These are phyloP conservation scores for Raffaelea deltoideospora DNA, from an alignment of 2,329 filamentous ascomycete genomes.

Conservation along the genomic window DNA sequence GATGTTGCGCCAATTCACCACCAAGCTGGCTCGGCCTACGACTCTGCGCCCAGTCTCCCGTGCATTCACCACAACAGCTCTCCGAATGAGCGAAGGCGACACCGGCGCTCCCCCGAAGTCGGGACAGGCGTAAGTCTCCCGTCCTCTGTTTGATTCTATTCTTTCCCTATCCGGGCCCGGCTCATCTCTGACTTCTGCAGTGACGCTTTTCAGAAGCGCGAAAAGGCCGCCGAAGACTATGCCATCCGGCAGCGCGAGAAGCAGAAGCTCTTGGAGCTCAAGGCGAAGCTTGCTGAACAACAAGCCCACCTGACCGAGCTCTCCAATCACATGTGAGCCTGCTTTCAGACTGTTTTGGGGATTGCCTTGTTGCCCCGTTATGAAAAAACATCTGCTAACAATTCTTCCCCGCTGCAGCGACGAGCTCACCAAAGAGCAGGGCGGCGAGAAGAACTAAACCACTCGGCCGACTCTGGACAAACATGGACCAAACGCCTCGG, in stretches of 20 bases:
- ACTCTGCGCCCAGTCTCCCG: constrained; percentile 32
- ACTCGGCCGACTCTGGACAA: too few species aligned
- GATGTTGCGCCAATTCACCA: constrained; percentile 57
- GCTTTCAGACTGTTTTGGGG: background rate
- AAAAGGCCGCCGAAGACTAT: constrained; percentile 71
- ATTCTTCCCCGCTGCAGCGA: constrained; percentile 35
- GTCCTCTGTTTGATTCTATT: background rate
- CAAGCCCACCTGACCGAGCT: constrained; percentile 72
- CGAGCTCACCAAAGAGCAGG: constrained; percentile 57
- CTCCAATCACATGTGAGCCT: constrained; percentile 75
- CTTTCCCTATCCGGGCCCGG: background rate
- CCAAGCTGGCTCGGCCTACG: constrained; percentile 37
- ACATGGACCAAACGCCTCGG: too few species aligned
- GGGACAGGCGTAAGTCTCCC: constrained; percentile 32
- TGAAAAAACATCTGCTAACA: constrained; percentile 1
- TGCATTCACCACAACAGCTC: constrained; percentile 48
- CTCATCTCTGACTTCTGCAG: constrained; percentile 28
- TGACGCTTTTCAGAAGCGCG: constrained; percentile 84
- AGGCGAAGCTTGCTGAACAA: constrained; percentile 60
- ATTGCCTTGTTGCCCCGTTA: background rate
- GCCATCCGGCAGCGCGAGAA: constrained; percentile 79
- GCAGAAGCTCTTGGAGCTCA: constrained; percentile 72
- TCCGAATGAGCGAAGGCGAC: constrained; percentile 55
- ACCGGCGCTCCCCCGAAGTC: constrained; percentile 44
- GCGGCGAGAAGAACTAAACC: constrained; percentile 48